These are phyloP conservation scores for Fusarium setosum DNA, from an alignment of 2,329 filamentous ascomycete genomes.

Conservation along the genomic window DNA sequence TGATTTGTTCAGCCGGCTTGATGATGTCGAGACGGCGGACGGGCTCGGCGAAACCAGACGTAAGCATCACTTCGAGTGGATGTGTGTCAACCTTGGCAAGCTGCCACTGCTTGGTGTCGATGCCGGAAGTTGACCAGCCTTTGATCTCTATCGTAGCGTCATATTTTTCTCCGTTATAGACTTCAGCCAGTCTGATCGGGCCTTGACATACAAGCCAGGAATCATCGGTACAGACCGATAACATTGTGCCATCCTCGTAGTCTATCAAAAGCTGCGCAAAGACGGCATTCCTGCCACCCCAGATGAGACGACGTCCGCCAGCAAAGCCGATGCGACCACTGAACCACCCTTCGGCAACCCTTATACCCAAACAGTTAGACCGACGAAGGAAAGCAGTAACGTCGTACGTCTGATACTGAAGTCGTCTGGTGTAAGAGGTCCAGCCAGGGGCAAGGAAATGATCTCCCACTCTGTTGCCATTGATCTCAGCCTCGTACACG, in stretches of 20 bases:
- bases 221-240: constrained; percentile 49
- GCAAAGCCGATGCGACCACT: constrained; percentile 49
- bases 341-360: constrained; percentile 63
- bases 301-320: constrained; percentile 43
- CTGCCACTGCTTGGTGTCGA: constrained; percentile 16
- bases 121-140: constrained; percentile 25
- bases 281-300: constrained; percentile 53
- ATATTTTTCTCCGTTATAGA: constrained; percentile 66
- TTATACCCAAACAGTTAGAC: constrained; percentile 29
- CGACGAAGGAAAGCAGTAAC: constrained; percentile 53
- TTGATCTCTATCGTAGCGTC: constrained; percentile 49
- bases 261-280: constrained; percentile 54
- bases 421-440: constrained; percentile 60
- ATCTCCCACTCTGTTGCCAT: constrained; percentile 51
- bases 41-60: constrained; percentile 56
- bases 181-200: constrained; percentile 51
- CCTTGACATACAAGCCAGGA: constrained; percentile 51
- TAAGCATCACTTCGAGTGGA: no score
- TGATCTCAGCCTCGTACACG: constrained; percentile 60
- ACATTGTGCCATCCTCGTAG: constrained; percentile 44
- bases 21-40: constrained; percentile 51
- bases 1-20: constrained; percentile 46
- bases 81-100: constrained; percentile 7
- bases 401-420: constrained; percentile 66
- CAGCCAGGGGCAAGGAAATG: constrained; percentile 62